phyloP scores from a whole-genome alignment of 371 early-diverging fungal genomes.

The Nematocida minor region DNA sequence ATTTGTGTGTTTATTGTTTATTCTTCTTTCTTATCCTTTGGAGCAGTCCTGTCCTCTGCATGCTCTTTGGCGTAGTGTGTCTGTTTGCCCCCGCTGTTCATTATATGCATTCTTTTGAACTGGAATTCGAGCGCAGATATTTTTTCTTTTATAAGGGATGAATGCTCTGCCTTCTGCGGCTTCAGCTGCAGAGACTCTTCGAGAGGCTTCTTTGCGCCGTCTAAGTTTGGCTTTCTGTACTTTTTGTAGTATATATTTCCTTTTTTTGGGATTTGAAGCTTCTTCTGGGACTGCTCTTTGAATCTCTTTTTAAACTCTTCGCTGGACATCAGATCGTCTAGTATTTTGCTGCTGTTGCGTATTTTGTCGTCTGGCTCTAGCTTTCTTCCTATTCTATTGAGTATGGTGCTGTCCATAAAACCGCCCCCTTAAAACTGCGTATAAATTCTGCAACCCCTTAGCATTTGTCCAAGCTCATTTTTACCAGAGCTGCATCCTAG shows the following conservation, averaged over 20 bases:
- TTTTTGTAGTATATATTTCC: conserved; percentile 32
- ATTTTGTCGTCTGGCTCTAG: conserved; percentile 46
- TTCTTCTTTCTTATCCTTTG: no score
- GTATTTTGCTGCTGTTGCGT: not conserved
- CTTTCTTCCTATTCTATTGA: conserved; percentile 26
- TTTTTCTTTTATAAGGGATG: conserved; percentile 15
- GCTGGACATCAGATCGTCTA: conserved; percentile 17
- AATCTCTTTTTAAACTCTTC: not conserved
- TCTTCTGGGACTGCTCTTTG: conserved; percentile 4
- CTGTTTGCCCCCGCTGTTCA: not conserved
- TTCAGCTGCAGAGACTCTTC: conserved; percentile 4
- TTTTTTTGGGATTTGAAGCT: not conserved
- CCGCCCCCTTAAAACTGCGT: not conserved
- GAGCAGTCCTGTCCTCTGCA: no score
- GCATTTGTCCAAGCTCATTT: no score
- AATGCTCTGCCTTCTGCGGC: not conserved
- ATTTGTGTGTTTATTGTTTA: no score
- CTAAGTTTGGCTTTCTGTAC: not conserved
- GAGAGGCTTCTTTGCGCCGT: not conserved
- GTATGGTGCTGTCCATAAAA: conserved; percentile 45
- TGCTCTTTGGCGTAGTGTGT: no score
- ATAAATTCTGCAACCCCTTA: no score
- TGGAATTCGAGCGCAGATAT: conserved; percentile 33
- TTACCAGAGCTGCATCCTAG: no score
- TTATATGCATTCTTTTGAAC: conserved; percentile 21